Evolutionary conservation across 257 asterid species (phyloP), one percentile per base, ranked within the genome.

Genomic region (Penstemon eatonii): DNA sequence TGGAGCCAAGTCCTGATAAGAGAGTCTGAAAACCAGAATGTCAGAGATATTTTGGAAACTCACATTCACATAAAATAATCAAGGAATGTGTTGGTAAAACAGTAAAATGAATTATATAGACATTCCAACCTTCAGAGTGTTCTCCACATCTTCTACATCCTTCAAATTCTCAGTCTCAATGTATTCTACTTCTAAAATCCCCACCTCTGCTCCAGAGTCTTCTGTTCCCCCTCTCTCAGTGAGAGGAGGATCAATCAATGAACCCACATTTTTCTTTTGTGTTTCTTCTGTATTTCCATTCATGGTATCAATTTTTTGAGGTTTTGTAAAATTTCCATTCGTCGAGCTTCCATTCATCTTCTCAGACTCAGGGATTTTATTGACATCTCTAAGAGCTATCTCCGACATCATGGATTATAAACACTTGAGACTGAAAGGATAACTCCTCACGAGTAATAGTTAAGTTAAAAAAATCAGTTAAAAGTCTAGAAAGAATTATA

Each of bases 161-260:
- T 86, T 74, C 86, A 92, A 72, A 65, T 83, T 81, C 72, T 82
- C 95, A 75, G 96, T 87, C 43, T 84, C 96, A 65, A 87, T 77
- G 80, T 92, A 92, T 74, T 86, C 98, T 57, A 92, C 92, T 76
- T 92, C 98, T 51, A 79, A 45, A 75, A 7, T 84, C 44, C 61
- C 85, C 60, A 70, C 76, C 46, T 71, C 88, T 19, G 71, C 81
- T 52, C 58, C 88, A 69, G 84, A 45, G 58, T 59, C 79, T 63
- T 76, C 86, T 52, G 78, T 70, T 65, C 64, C 79, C 38, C 70
- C 81, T 45, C 60, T 71, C 73, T 70, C 80, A 55, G 13, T 25
- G 49, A 25, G 33, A 25, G 79, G 77, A 72, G 77, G 68, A 49
- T 56, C 83, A 68, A 63, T 83, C 45, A 60, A 52, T 25, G 82